These are phyloP conservation scores for Penicillium brasilianum DNA, from an alignment of 2,329 filamentous ascomycete species.

Conservation along the genomic window DNA sequence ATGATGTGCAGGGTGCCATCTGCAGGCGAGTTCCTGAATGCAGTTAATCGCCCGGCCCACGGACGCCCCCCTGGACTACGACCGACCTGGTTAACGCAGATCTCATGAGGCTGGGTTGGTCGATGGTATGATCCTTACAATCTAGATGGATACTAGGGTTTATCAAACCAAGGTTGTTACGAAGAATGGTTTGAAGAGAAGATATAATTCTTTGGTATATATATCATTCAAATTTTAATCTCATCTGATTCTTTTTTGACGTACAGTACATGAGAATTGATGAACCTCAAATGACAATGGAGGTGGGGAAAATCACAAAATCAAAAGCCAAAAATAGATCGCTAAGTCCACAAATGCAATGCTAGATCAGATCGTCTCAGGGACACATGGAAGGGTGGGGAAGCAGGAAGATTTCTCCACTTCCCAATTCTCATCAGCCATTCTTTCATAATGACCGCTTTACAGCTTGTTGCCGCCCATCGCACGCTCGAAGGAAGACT, in stretches of 20 bases:
- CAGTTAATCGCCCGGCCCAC: neutral
- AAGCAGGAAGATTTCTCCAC: neutral
- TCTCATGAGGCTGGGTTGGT: neutral
- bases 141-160: neutral
- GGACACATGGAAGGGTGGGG: neutral
- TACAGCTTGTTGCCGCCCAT: conserved; percentile 31
- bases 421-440: conserved; percentile 6
- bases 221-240: neutral
- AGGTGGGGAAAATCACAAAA: neutral
- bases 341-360: conserved; percentile 29
- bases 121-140: neutral
- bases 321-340: neutral
- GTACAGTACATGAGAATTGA: neutral
- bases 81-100: neutral
- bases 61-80: neutral
- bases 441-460: conserved; percentile 1
- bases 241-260: neutral
- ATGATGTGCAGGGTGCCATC: conserved; percentile 4
- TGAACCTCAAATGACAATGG: neutral
- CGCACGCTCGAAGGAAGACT: conserved; percentile 46
- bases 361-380: conserved; percentile 9
- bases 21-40: conserved; percentile 14
- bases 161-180: neutral
- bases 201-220: neutral
- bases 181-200: too few species aligned